Percentiles rank a stretch among this genome's conserved stretches.
These are phyloP conservation scores for Picochlorum costavermella DNA, from an alignment of 139 green algal genomes.

Conservation along the genomic window DNA sequence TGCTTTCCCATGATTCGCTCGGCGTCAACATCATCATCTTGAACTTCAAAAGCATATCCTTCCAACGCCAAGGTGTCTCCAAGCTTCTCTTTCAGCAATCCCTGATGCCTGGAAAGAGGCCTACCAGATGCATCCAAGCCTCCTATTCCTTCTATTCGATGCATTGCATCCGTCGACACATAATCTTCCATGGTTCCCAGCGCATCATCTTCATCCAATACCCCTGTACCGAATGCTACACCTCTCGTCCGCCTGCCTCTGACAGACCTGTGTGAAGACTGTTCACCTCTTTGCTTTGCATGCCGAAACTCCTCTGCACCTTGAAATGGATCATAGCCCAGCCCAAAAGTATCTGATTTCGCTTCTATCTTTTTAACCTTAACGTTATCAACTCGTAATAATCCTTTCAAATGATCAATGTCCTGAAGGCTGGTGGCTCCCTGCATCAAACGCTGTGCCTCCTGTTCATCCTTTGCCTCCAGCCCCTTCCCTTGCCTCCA, in stretches of 20 bases:
- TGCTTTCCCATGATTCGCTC: background rate
- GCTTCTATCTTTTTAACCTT: constrained; percentile 56
- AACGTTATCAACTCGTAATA: constrained; percentile 36
- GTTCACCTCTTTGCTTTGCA: constrained; percentile 28
- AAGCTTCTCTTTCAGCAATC: constrained; percentile 10
- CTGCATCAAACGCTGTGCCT: background rate
- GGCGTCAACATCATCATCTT: constrained; percentile 19
- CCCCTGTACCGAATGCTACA: constrained; percentile 77
- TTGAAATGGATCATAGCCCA: constrained; percentile 89
- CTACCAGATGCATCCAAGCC: constrained; percentile 6
- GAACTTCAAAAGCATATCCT: constrained; percentile 35
- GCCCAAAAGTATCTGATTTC: constrained; percentile 73
- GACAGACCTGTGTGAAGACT: background rate
- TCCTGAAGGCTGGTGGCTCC: constrained; percentile 35
- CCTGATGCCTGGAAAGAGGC: constrained; percentile 4
- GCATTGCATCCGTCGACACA: constrained; percentile 38
- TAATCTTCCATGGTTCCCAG: constrained; percentile 41
- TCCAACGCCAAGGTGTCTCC: constrained; percentile 18
- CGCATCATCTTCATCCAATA: constrained; percentile 65
- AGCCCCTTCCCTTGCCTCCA: constrained; percentile 81
- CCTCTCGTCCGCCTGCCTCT: constrained; percentile 26
- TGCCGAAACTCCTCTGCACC: constrained; percentile 76
- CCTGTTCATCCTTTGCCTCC: constrained; percentile 22
- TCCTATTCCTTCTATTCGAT: constrained; percentile 55
- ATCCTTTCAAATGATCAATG: constrained; percentile 26